These are phyloP conservation scores for Pythium myriotylum DNA, from an alignment of 352 stramenopile species.

Conservation along the genomic window DNA sequence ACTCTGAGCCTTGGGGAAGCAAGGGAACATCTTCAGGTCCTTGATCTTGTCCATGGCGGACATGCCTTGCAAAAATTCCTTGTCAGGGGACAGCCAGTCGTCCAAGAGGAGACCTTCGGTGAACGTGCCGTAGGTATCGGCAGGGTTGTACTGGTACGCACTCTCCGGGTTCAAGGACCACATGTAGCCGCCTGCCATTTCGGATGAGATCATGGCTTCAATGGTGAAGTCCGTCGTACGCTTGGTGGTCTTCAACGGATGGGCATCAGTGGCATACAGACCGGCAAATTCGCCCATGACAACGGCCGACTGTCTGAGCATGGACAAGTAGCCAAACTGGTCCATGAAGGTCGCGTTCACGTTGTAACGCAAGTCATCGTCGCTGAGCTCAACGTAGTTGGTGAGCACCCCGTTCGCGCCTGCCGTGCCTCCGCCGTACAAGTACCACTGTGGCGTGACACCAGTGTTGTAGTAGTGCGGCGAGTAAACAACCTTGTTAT, in stretches of 20 bases:
- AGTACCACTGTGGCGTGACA: conserved; percentile 68
- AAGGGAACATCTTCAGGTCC: conserved; percentile 70
- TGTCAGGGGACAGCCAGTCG: conserved; percentile 75
- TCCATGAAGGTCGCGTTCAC: conserved; percentile 63
- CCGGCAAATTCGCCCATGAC: conserved; percentile 77
- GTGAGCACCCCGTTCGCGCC: conserved; percentile 13
- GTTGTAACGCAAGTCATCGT: conserved; percentile 47
- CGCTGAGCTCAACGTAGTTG: conserved; percentile 56
- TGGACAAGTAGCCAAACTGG: conserved; percentile 71
- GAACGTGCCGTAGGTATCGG: conserved; percentile 49
- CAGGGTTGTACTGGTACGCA: conserved; percentile 76
- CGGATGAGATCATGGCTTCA: conserved; percentile 41
- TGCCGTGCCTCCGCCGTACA: conserved; percentile 53
- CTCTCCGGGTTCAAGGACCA: conserved; percentile 83
- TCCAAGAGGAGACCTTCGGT: conserved; percentile 66
- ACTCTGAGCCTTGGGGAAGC: conserved; percentile 39
- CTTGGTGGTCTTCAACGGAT: conserved; percentile 70
- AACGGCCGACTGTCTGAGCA: conserved; percentile 47
- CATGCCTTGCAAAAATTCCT: conserved; percentile 63
- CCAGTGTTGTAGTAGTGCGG: conserved; percentile 83
- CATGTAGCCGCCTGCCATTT: conserved; percentile 74
- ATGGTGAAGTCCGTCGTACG: conserved; percentile 74
- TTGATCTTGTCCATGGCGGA: conserved; percentile 52
- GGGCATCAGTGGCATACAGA: conserved; percentile 63
- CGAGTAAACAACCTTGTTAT: conserved; percentile 80